These are phyloP conservation scores for Trichosanthes cucumerina DNA, from an alignment of 306 rosid genomes.

Conservation along the genomic window DNA sequence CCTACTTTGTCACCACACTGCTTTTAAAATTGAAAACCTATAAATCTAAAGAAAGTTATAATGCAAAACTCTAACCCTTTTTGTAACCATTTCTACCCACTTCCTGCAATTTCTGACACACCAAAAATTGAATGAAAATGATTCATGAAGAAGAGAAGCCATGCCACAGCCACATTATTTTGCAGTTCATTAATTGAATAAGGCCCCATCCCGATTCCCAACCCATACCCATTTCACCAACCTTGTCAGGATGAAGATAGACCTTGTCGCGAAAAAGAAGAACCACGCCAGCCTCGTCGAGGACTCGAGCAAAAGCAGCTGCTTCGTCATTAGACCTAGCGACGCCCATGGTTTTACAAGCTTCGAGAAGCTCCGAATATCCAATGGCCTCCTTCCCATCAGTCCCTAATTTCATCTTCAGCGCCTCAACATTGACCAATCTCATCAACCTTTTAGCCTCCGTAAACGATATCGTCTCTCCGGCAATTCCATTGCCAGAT, in stretches of 20 bases:
- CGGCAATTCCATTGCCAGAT: neutral
- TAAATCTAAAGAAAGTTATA: neutral
- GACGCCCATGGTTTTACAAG: slow-evolving; percentile 65
- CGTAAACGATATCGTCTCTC: slow-evolving; percentile 33
- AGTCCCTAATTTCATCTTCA: slow-evolving; percentile 53
- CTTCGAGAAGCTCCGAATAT: slow-evolving; percentile 58
- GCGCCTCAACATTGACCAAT: slow-evolving; percentile 75
- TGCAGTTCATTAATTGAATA: neutral
- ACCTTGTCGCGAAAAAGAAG: slow-evolving; percentile 85
- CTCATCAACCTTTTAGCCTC: slow-evolving; percentile 91
- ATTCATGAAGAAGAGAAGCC: neutral
- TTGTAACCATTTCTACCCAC: neutral
- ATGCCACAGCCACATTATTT: neutral
- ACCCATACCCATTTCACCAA: slow-evolving; percentile 1
- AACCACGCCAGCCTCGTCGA: slow-evolving; percentile 91
- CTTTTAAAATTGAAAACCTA: neutral
- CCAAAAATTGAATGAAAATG: neutral
- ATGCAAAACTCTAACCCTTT: neutral
- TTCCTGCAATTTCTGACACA: neutral
- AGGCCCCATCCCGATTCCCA: neutral
- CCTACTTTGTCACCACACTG: neutral
- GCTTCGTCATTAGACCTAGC: slow-evolving; percentile 71
- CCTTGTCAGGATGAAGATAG: slow-evolving; percentile 88
- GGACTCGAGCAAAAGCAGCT: slow-evolving; percentile 51
- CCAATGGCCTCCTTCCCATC: slow-evolving; percentile 67